Percentiles rank a stretch among this genome's conserved stretches.
Conservation (phyloP, 495 filamentous ascomycete species). For the Penicillium arizonense region DNA sequence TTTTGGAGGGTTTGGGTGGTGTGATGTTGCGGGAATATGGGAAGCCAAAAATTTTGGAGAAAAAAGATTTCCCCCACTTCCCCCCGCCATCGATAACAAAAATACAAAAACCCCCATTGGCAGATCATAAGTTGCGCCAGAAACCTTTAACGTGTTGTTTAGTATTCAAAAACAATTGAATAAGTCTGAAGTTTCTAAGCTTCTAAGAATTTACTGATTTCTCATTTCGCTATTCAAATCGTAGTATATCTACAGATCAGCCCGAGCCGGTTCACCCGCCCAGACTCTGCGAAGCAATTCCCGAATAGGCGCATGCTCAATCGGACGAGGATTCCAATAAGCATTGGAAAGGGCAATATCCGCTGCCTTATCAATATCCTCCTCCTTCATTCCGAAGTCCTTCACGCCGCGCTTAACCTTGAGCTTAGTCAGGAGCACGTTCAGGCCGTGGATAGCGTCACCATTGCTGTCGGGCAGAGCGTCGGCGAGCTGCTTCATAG, state of each 20-base stretch:
- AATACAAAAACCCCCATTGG: constrained; percentile 25
- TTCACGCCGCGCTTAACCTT: constrained; percentile 57
- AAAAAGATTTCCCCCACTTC: constrained; percentile 35
- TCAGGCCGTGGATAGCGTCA: constrained; percentile 59
- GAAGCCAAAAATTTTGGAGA: constrained; percentile 15
- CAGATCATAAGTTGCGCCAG: background rate
- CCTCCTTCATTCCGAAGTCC: constrained; percentile 63
- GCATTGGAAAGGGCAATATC: constrained; percentile 64
- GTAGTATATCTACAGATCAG: constrained; percentile 48
- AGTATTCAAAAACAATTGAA: background rate
- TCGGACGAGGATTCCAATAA: constrained; percentile 62
- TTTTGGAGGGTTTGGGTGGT: constrained; percentile 16
- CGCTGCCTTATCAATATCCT: constrained; percentile 63
- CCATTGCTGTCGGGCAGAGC: constrained; percentile 59
- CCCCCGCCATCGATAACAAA: constrained; percentile 36
- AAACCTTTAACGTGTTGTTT: background rate
- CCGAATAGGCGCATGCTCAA: constrained; percentile 56
- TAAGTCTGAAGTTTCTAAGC: no score
- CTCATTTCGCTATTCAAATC: background rate
- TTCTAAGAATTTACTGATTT: background rate
- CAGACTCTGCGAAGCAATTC: constrained; percentile 66
- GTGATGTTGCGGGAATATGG: background rate
- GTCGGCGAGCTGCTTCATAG: constrained; percentile 55
- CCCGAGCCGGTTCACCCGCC: constrained; percentile 63
- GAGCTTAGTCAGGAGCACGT: constrained; percentile 55